These are phyloP conservation scores for Acephala macrosclerotiorum DNA, from an alignment of 2,329 filamentous ascomycete species.

Conservation along the genomic window DNA sequence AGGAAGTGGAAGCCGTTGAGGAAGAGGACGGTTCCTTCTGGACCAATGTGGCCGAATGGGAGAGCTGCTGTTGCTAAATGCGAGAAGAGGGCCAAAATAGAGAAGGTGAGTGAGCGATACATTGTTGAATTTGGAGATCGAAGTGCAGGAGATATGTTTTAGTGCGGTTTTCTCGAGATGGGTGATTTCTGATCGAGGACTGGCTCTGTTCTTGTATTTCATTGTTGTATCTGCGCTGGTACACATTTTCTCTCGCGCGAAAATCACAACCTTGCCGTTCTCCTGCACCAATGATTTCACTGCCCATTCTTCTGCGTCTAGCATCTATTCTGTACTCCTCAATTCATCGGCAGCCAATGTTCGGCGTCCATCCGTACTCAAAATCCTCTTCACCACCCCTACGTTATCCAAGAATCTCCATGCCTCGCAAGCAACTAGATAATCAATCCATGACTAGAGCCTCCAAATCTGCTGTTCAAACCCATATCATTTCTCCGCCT, in stretches of 20 bases:
- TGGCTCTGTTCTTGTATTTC: neutral
- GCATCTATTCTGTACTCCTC: no score
- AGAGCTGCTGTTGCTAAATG: neutral
- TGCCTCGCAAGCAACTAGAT: neutral
- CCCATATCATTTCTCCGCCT: neutral
- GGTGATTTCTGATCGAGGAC: neutral
- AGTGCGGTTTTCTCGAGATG: no score
- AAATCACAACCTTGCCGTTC: no score
- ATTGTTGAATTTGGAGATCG: neutral
- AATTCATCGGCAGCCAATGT: no score
- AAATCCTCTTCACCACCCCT: neutral
- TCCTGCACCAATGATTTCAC: no score
- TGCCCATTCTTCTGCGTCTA: no score
- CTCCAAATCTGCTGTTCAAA: neutral
- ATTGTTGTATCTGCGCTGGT: no score
- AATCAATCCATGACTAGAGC: neutral
- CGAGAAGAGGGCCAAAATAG: neutral
- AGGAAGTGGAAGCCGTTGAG: constrained; percentile 88
- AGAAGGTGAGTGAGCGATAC: neutral
- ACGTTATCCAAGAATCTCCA: neutral
- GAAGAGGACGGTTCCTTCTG: constrained; percentile 21
- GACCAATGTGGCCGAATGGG: constrained; percentile 21
- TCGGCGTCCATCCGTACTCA: neutral
- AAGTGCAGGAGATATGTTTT: neutral
- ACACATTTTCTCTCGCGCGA: no score